Evolutionary conservation across 2,329 filamentous ascomycete species (phyloP).

Genomic region (Fusarium neocosmosporiellum): DNA sequence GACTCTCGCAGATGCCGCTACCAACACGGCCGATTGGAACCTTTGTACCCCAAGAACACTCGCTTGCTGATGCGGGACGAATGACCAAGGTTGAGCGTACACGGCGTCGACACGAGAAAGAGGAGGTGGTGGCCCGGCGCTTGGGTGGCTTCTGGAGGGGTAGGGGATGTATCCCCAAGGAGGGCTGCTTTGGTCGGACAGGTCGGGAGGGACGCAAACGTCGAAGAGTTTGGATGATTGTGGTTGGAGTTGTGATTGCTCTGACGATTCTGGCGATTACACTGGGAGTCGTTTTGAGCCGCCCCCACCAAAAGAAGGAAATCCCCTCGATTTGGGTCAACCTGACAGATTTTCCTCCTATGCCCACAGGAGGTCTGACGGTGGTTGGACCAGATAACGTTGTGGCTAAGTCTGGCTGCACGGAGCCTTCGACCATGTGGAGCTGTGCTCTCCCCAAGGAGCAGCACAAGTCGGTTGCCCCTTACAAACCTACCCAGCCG

Average conservation of each 20-base stretch:
- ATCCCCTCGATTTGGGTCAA: constrained; percentile 78
- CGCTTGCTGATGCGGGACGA: constrained; percentile 52
- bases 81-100: constrained; percentile 61
- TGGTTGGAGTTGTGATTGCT: constrained; percentile 62
- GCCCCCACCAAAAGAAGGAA: constrained; percentile 37
- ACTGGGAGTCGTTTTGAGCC: constrained; percentile 67
- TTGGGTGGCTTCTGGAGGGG: constrained; percentile 73
- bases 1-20: constrained; percentile 44
- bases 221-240: constrained; percentile 68
- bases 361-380: constrained; percentile 85
- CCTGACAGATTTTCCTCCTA: constrained; percentile 84
- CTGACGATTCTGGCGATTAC: constrained; percentile 68
- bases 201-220: constrained; percentile 73
- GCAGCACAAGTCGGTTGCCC: constrained; percentile 71
- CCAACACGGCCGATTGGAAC: constrained; percentile 59
- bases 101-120: constrained; percentile 71
- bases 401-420: constrained; percentile 74
- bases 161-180: constrained; percentile 69
- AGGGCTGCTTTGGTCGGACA: constrained; percentile 72
- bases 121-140: constrained; percentile 69
- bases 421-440: constrained; percentile 80
- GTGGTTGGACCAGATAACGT: constrained; percentile 78
- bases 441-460: constrained; percentile 88
- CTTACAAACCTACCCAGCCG: constrained; percentile 75
- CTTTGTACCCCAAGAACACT: constrained; percentile 59